phyloP scores from a whole-genome alignment of 306 rosid species.

The Vigna mungo region DNA sequence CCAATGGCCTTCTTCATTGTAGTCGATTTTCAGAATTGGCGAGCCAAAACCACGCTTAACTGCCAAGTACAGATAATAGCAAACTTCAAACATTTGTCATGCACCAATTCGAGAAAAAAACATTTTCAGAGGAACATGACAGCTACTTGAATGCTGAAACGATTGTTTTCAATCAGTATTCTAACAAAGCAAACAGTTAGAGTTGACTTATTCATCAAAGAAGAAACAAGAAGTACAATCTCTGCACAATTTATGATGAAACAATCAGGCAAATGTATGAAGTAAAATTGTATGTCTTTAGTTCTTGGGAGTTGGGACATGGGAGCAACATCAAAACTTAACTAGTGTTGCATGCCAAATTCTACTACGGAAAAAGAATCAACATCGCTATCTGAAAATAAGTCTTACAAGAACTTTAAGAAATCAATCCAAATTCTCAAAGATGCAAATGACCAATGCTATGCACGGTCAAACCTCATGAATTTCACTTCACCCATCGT shows the following conservation, averaged over 20 bases:
- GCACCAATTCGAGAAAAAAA: conserved; percentile 16
- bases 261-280: background rate
- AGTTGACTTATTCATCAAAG: conserved; percentile 1
- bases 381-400: conserved; percentile 6
- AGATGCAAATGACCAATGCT: conserved; percentile 3
- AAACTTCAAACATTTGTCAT: conserved; percentile 12
- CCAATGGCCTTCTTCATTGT: conserved; percentile 86
- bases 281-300: background rate
- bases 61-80: conserved; percentile 19
- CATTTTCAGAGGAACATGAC: background rate
- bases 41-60: conserved; percentile 39
- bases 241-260: background rate
- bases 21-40: conserved; percentile 32
- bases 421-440: background rate
- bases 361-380: background rate
- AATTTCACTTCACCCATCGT: background rate
- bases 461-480: background rate
- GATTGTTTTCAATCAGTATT: background rate
- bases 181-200: background rate
- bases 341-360: conserved; percentile 1
- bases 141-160: background rate
- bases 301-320: background rate
- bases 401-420: background rate
- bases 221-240: background rate
- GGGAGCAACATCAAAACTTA: conserved; percentile 1